Base-by-base conservation (phyloP, 1,284 basidiomycete genomes). In the Cryptococcus sp. region DNA sequence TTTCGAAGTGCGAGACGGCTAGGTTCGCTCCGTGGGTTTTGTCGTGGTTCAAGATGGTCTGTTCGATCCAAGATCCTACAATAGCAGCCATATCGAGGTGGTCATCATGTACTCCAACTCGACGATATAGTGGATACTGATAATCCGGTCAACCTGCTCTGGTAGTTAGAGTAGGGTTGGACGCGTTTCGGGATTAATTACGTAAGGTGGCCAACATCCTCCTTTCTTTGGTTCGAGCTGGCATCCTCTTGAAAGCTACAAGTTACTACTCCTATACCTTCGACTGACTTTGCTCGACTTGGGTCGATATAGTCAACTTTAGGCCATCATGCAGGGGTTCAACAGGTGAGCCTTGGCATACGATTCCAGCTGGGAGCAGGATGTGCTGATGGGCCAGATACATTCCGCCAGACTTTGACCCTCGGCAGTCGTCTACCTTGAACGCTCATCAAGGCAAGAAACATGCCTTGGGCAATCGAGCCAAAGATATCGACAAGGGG, bases 381-480 rank as follows among this genome's bases (percentile, higher is more conserved):
- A 19, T 24, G 5, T 25, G 23, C 21, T 25, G 38, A 22, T 12
- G 18, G 19, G 24, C 43, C 45, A 65, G 91, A 71, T 97, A 95
- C 69, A 92, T 93, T 60, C 91, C 92, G 0, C 91, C 92, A 1
- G 91, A 95, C 66, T 95, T 85, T 62, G 90, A 94, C 59, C 82
- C 81, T 2, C 79, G 81, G 59, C 81, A 86, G 63, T 82, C 86
- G 66, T 81, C 82, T 40, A 88, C 86, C 62, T 79, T 94, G 45
- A 94, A 95, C 64, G 74, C 82, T 22, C 85, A 85, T 66, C 67
- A 64, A 57, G 92, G 92, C 47, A 72, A 72, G 59, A 94, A 93
- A 72, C 93, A 97, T 79, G 93, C 92, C 1, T 75, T 95, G 6
- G 92, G 91, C 10, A 86, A 88, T 68, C 79, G 94, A 52, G 95